A percentile compares a stretch with the other conserved stretches of the same genome.
These are phyloP conservation scores for Cercospora berteroae DNA, from an alignment of 2,329 filamentous ascomycete genomes.

Conservation along the genomic window DNA sequence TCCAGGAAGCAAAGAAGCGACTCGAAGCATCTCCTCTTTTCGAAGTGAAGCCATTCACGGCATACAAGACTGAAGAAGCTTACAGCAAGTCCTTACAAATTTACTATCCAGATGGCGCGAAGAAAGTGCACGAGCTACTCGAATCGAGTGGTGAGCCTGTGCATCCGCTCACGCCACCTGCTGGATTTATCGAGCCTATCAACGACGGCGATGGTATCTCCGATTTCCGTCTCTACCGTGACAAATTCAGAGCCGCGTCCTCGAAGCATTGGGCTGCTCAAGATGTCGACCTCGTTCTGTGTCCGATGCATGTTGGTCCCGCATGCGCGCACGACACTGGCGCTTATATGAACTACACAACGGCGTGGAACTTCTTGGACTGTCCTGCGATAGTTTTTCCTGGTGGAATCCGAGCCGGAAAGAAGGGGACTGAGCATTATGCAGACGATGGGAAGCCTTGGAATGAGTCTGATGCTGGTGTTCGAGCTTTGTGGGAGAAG, in stretches of 20 bases:
- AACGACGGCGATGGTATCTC: not conserved
- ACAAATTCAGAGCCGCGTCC: not conserved
- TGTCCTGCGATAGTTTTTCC: slow-evolving; percentile 57
- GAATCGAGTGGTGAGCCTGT: not conserved
- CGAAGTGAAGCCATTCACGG: not conserved
- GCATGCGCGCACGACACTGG: slow-evolving; percentile 54
- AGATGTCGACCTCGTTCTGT: slow-evolving; percentile 47
- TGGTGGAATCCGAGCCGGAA: slow-evolving; percentile 46
- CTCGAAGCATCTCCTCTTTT: not conserved
- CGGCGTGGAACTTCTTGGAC: slow-evolving; percentile 66
- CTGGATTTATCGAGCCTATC: not conserved
- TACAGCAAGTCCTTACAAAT: not conserved
- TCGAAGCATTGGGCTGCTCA: not conserved
- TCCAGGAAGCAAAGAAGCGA: not conserved
- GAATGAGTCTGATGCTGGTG: slow-evolving; percentile 50
- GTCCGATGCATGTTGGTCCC: slow-evolving; percentile 55
- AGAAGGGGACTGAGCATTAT: slow-evolving; percentile 43
- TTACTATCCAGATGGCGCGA: not conserved
- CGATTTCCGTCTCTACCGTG: not conserved
- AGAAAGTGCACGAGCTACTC: not conserved
- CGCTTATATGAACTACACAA: slow-evolving; percentile 62
- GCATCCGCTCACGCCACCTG: not conserved
- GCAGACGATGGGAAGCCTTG: slow-evolving; percentile 29
- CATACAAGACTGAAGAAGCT: not conserved
- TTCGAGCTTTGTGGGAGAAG: slow-evolving; percentile 43